These are phyloP conservation scores for Erodium texanum DNA, from an alignment of 441 rosid species.

Conservation along the genomic window DNA sequence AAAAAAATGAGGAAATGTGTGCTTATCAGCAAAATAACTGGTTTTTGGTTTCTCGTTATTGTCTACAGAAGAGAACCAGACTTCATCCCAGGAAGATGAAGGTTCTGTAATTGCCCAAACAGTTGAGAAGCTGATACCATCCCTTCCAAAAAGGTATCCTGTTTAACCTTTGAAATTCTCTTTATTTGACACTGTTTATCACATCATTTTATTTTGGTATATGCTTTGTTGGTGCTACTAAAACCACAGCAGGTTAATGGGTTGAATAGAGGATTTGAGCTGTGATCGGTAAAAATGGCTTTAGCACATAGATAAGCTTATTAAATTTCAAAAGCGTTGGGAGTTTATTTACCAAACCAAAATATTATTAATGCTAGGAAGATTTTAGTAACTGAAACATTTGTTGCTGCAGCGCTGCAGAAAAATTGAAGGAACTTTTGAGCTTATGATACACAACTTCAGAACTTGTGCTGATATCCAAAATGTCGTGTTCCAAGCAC, in stretches of 20 bases:
- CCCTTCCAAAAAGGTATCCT: slow-evolving; percentile 46
- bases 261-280: background rate
- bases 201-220: background rate
- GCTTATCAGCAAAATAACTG: background rate
- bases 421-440: slow-evolving; percentile 39
- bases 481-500: background rate
- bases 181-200: background rate
- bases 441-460: slow-evolving; percentile 10
- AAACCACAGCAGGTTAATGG: background rate
- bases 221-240: background rate
- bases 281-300: background rate
- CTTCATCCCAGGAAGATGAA: slow-evolving; percentile 19
- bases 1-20: background rate
- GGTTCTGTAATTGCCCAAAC: slow-evolving; percentile 25
- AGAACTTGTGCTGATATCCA: background rate
- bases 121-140: slow-evolving; percentile 41
- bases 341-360: background rate
- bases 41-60: slow-evolving; percentile 14
- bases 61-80: slow-evolving; percentile 24
- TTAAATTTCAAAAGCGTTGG: background rate
- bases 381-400: background rate
- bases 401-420: slow-evolving; percentile 31
- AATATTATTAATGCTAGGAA: background rate
- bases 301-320: background rate
- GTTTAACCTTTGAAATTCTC: background rate